Evolutionary conservation across 441 rosid species (phyloP).

Genomic region (Adansonia grandidieri): DNA sequence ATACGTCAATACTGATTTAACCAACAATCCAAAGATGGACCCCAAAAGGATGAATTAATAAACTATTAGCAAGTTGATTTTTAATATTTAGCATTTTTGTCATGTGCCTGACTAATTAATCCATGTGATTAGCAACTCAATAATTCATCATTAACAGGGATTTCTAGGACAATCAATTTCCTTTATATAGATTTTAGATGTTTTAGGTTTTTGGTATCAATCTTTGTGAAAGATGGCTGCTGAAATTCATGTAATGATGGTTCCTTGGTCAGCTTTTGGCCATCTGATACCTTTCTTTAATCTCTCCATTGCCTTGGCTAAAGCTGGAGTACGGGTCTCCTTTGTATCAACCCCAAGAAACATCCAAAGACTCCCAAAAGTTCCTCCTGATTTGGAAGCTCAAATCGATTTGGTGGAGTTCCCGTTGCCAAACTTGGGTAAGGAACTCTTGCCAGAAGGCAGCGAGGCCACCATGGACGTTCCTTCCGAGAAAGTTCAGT

Average conservation of each 20-base stretch:
- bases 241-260: constrained; percentile 34
- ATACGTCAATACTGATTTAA: not conserved
- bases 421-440: constrained; percentile 26
- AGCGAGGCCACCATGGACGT: constrained; percentile 42
- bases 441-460: constrained; percentile 24
- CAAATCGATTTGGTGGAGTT: constrained; percentile 26
- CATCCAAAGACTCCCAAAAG: constrained; percentile 39
- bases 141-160: not conserved
- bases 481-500: constrained; percentile 26
- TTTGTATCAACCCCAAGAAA: constrained; percentile 38
- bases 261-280: constrained; percentile 43
- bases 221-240: not conserved
- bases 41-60: not conserved
- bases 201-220: not conserved
- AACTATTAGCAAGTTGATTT: not conserved
- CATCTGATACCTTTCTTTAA: constrained; percentile 44
- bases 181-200: not conserved
- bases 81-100: not conserved
- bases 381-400: constrained; percentile 21
- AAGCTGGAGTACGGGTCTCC: constrained; percentile 39
- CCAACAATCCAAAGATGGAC: not conserved
- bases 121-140: not conserved
- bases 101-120: not conserved
- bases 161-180: not conserved
- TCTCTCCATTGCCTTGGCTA: constrained; percentile 41